Base-by-base conservation (phyloP, 495 filamentous ascomycete genomes). In the Bombardia bombarda region DNA sequence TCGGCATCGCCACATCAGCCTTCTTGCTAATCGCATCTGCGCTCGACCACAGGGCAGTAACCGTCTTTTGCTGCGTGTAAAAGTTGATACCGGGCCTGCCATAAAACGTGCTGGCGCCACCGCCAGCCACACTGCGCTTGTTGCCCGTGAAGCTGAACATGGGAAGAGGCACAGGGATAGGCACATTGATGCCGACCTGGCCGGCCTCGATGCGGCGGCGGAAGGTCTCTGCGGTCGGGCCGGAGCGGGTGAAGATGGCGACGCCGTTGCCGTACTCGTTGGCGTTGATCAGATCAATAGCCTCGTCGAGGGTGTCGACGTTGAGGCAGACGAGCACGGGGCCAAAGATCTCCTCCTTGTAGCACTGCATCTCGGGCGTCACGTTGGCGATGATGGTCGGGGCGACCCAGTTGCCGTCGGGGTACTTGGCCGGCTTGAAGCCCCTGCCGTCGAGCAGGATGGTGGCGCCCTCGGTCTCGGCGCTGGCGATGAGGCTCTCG, bases 61-160 rank as follows among this genome's bases (percentile, higher is more conserved):
- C 90, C 17, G 92, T 98, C 82, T 98, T 96, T 55, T 82, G 74
- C 73, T 97, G 92, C 12, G 92, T 98, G 58, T 94, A 98, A 62
- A 98, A 98, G 44, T 83, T 80, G 53, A 98, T 52, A 3, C 90
- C 92, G 13, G 87, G 83, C 64, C 87, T 84, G 40, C 92, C 92
- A 56, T 98, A 98, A 58, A 98, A 98, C 8, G 87, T 90, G 66
- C 82, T 95, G 30, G 86, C 89, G 43, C 92, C 90, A 18, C 90
- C 88, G 30, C 92, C 92, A 0, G 92, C 92, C 36, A 98, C 75
- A 59, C 84, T 90, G 73, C 84, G 88, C 82, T 98, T 98, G 67
- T 97, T 98, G 40, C 92, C 92, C 16, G 92, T 98, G 69, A 98
- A 98, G 40, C 79, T 85, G 68, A 96, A 98, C 86, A 96, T 93